Evolutionary conservation across 1,284 basidiomycete species (phyloP).

Genomic region (Boletus semigastroideus): DNA sequence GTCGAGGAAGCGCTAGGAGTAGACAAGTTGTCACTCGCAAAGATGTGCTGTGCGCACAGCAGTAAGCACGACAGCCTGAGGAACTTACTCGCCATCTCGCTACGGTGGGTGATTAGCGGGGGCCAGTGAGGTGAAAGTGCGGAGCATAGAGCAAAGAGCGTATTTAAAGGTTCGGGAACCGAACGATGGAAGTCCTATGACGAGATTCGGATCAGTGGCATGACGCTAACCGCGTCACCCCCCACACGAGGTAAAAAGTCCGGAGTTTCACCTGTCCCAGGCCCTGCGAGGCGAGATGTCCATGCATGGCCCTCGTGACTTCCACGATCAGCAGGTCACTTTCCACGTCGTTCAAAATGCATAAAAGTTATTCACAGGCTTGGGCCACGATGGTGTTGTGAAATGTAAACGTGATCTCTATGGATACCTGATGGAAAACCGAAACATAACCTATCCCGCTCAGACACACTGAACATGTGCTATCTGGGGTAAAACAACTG

Average conservation of each 20-base stretch:
- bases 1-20: neutral
- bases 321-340: conserved; percentile 2
- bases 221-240: neutral
- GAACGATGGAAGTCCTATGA: neutral
- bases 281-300: neutral
- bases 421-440: conserved; percentile 1
- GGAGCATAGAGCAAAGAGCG: too few species aligned
- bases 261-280: neutral
- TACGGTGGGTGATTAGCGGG: neutral
- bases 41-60: conserved; percentile 10
- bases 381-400: neutral
- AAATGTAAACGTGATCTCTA: neutral
- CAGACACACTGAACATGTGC: too few species aligned
- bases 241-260: neutral
- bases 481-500: too few species aligned
- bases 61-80: conserved; percentile 19
- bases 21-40: conserved; percentile 1
- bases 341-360: neutral
- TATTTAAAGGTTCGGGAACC: conserved; percentile 7
- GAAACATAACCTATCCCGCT: neutral
- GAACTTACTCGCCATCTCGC: conserved; percentile 18
- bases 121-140: neutral
- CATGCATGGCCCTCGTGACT: neutral
- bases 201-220: conserved; percentile 5
- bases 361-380: neutral